Evolutionary conservation across 148 eudicot genomes (phyloP).

Genomic region (Heliamphora exappendiculata): DNA sequence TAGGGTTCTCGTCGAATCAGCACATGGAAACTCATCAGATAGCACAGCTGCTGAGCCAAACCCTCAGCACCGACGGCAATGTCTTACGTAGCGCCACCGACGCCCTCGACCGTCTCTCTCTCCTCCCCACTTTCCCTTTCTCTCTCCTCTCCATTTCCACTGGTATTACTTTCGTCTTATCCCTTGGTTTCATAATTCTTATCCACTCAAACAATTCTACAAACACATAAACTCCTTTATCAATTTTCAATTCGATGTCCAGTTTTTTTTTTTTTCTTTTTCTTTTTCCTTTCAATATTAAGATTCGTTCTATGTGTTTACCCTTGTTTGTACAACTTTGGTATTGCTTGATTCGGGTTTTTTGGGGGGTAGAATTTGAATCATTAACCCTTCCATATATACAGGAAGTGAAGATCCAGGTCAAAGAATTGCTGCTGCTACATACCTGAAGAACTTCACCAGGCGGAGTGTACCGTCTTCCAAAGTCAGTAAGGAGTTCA

Average conservation of each 20-base stretch:
- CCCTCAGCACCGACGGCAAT: constrained; percentile 46
- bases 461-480: constrained; percentile 28
- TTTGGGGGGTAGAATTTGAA: not conserved
- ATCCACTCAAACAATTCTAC: not conserved
- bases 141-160: constrained; percentile 39
- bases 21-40: constrained; percentile 23
- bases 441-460: constrained; percentile 66
- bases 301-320: not conserved
- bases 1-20: constrained; percentile 25
- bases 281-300: no score
- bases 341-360: not conserved
- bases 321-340: not conserved
- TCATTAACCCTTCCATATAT: not conserved
- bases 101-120: constrained; percentile 41
- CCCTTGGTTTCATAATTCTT: not conserved
- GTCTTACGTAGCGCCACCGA: constrained; percentile 43
- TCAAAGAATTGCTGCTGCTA: constrained; percentile 62
- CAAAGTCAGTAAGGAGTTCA: constrained; percentile 45
- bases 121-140: constrained; percentile 37
- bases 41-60: constrained; percentile 41
- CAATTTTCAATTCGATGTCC: not conserved
- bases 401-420: constrained; percentile 47
- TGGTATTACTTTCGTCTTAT: constrained; percentile 19
- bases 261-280: no score
- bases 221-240: not conserved